Evolutionary conservation across 805 yeast genomes (phyloP), one percentile per base, ranked within the genome.

Genomic region (Candida maltosa): DNA sequence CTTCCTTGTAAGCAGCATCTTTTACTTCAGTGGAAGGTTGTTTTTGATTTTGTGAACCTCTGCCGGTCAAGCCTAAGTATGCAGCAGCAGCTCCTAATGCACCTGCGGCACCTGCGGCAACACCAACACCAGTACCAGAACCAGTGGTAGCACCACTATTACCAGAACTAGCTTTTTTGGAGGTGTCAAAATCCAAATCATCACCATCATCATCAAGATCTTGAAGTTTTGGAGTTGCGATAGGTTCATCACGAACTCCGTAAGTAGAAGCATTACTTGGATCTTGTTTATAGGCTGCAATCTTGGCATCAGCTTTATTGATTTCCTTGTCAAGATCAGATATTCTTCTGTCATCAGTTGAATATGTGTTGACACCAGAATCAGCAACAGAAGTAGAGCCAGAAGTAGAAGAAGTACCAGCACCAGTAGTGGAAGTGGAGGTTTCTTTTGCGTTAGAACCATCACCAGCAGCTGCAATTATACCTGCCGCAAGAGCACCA

Each of bases 221-320:
- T 6, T 28, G 30, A 6, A 26, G 18, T 29, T 31, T 30, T 15
- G 42, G 37, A 11, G 37, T 35, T 24, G n/a, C 20, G 23, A 39
- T 39, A 7, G 39, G 31, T 29, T 35, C 29, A 34, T 37, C 23
- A 19, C 28, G 19, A 26, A 37, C 21, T 8, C 40, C 41, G 19
- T 29, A 32, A n/a, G 39, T 31, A 3, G 43, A 42, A 28, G 41
- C 41, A 27, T 40, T 37, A 5, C 34, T 28, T 16, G 40, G 42
- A 26, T 38, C 35, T 22, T 29, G 32, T 17, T 25, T 31, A 14
- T 35, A 28, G 16, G 26, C n/a, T 16, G 24, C 17, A n/a, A 24
- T 26, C n/a, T 15, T 27, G 9, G 18, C 32, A 18, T 39, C 34
- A 11, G 39, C 14, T 14, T 29, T 12, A 11, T 34, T 15, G 6